phyloP scores from a whole-genome alignment of 495 filamentous ascomycete genomes.

The Delitschia confertaspora region DNA sequence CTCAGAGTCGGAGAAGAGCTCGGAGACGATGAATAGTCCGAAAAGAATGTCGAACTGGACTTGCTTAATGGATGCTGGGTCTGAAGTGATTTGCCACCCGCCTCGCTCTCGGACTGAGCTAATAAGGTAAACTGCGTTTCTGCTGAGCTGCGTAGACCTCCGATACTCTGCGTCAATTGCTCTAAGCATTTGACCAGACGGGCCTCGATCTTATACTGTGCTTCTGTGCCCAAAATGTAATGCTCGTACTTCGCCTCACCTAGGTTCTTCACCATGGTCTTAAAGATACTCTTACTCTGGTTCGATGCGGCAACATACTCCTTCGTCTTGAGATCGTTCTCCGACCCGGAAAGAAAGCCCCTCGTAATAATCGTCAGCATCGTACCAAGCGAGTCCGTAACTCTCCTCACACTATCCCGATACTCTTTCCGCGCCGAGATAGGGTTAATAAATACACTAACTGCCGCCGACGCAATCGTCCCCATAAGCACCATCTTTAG shows the following conservation, averaged over 20 bases:
- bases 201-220: constrained; percentile 68
- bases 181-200: constrained; percentile 78
- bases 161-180: constrained; percentile 78
- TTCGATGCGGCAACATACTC: constrained; percentile 58
- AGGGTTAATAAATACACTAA: constrained; percentile 72
- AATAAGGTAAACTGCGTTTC: constrained; percentile 79
- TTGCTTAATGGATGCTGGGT: constrained; percentile 16
- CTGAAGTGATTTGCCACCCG: no score
- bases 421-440: constrained; percentile 69
- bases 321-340: constrained; percentile 58
- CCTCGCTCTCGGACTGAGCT: constrained; percentile 41
- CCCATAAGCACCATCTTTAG: constrained; percentile 89
- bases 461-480: constrained; percentile 59
- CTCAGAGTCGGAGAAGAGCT: constrained; percentile 19
- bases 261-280: constrained; percentile 67
- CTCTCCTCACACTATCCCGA: constrained; percentile 63
- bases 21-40: constrained; percentile 3
- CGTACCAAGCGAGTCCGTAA: constrained; percentile 66
- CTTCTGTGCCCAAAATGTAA: constrained; percentile 73
- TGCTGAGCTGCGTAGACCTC: constrained; percentile 83
- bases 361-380: constrained; percentile 76
- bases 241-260: constrained; percentile 87
- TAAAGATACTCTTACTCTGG: constrained; percentile 60
- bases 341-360: constrained; percentile 76
- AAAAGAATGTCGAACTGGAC: constrained; percentile 5